Evolutionary conservation across 1,139 yeast genomes (phyloP).

Genomic region (Citeromyces hawaiiensis): DNA sequence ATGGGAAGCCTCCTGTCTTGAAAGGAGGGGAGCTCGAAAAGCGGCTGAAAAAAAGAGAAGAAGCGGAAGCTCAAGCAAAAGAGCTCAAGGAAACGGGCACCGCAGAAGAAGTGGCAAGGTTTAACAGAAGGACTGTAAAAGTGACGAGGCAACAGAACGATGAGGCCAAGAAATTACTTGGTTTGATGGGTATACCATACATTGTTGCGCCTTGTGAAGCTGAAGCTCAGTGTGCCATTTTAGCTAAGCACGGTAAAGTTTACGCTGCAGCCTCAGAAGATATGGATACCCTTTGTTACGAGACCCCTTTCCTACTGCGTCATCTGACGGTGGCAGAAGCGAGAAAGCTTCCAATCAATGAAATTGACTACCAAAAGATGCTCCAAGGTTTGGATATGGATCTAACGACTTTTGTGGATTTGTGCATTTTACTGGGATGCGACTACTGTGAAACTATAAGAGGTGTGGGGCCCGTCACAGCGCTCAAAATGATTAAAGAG

Average conservation of each 20-base stretch:
- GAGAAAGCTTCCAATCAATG: constrained; percentile 83
- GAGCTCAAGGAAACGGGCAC: constrained; percentile 71
- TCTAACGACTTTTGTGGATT: constrained; percentile 66
- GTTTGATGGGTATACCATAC: constrained; percentile 89
- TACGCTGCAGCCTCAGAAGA: constrained; percentile 98
- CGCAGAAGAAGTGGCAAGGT: constrained; percentile 60
- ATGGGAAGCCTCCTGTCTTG: constrained; percentile 85
- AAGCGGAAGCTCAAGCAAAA: constrained; percentile 65
- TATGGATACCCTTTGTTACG: constrained; percentile 95
- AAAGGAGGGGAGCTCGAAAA: constrained; percentile 91
- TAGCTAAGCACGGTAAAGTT: constrained; percentile 79
- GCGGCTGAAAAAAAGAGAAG: constrained; percentile 68
- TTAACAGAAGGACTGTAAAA: constrained; percentile 77
- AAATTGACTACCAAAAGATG: constrained; percentile 56
- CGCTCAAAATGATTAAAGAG: constrained; percentile 75
- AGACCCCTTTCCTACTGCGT: constrained; percentile 70
- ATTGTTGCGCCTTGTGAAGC: constrained; percentile 97
- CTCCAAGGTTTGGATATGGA: constrained; percentile 67
- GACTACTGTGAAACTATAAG: constrained; percentile 92
- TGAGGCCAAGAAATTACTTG: constrained; percentile 72
- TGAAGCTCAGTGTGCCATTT: constrained; percentile 94
- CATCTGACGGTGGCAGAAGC: constrained; percentile 93
- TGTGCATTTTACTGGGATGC: constrained; percentile 89
- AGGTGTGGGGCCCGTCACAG: constrained; percentile 95
- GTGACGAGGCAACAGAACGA: constrained; percentile 87